Percentiles rank a stretch among this genome's conserved stretches.
Evolutionary conservation across 1,284 basidiomycete genomes (phyloP).

Genomic region (Cyathus olla): DNA sequence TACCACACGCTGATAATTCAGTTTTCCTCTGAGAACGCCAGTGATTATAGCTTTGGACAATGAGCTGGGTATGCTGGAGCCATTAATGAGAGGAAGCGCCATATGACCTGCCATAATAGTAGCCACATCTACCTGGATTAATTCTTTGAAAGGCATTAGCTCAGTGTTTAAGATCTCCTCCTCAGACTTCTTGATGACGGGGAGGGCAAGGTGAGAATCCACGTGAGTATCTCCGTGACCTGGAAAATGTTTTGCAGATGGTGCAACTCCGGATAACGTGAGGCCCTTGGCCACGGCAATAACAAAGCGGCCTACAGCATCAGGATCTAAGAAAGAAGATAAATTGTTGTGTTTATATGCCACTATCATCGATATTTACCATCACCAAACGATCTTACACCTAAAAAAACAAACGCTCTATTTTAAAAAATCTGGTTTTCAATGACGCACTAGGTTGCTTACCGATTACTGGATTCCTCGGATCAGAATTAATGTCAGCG

Average conservation of each 20-base stretch:
- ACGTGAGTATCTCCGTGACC: conserved; percentile 80
- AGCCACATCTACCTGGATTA: conserved; percentile 54
- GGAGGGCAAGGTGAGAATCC: conserved; percentile 77
- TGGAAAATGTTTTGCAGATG: conserved; percentile 77
- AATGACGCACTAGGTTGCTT: conserved; percentile 12
- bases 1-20: conserved; percentile 65
- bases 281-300: conserved; percentile 61
- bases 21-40: conserved; percentile 57
- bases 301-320: conserved; percentile 59
- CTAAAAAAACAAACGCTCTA: conserved; percentile 38
- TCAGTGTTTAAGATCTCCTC: conserved; percentile 56
- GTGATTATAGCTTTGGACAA: conserved; percentile 64
- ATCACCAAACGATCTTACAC: conserved; percentile 77
- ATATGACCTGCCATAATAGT: conserved; percentile 81
- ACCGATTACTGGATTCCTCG: conserved; percentile 79
- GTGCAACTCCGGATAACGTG: conserved; percentile 59
- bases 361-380: conserved; percentile 44
- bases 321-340: conserved; percentile 55
- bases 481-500: conserved; percentile 76
- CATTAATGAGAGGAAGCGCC: conserved; percentile 68
- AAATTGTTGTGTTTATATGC: no score
- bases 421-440: neutral
- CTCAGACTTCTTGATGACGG: conserved; percentile 63
- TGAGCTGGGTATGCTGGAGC: conserved; percentile 65
- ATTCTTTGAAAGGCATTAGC: conserved; percentile 66